phyloP scores from a whole-genome alignment of 1,284 basidiomycete species.

The Apiotrichum veenhuisii region DNA sequence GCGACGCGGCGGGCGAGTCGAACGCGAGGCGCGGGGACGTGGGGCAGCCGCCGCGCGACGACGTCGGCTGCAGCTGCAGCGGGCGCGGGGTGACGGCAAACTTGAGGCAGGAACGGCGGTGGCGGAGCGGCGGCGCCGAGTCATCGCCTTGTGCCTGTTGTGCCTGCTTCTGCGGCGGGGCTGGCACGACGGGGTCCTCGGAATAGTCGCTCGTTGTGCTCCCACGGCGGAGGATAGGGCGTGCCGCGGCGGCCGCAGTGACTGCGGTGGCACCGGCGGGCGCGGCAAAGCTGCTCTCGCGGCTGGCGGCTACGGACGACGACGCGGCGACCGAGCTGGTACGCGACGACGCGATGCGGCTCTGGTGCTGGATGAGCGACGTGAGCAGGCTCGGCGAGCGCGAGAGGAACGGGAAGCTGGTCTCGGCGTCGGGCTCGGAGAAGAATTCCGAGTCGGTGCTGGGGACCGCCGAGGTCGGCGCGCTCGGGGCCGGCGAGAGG shows the following conservation, averaged over 20 bases:
- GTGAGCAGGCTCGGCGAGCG: constrained; percentile 22
- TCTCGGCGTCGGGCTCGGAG: constrained; percentile 1
- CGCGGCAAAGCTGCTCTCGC: not conserved
- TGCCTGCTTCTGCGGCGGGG: too few relatives aligned
- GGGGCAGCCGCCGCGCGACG: not conserved
- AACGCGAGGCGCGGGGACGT: not conserved
- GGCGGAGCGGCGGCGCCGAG: not conserved
- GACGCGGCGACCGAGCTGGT: too few relatives aligned
- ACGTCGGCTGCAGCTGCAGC: constrained; percentile 14
- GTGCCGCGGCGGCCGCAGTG: not conserved
- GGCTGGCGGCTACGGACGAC: too few relatives aligned
- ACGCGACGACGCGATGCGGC: constrained; percentile 1
- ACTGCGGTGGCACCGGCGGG: not conserved
- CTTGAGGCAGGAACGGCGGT: constrained; percentile 21
- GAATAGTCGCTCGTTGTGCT: constrained; percentile 1
- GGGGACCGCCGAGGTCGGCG: not conserved
- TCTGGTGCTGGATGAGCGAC: constrained; percentile 18
- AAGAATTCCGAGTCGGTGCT: constrained; percentile 16
- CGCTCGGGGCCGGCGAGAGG: constrained; percentile 4
- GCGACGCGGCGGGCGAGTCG: not conserved
- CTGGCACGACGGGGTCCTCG: not conserved
- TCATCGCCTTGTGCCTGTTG: not conserved
- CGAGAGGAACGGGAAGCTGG: constrained; percentile 3
- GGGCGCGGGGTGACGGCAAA: constrained; percentile 22
- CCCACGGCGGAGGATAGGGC: constrained; percentile 17